Evolutionary conservation across 805 yeast genomes (phyloP).

Genomic region (Gaillardinia entomophila): DNA sequence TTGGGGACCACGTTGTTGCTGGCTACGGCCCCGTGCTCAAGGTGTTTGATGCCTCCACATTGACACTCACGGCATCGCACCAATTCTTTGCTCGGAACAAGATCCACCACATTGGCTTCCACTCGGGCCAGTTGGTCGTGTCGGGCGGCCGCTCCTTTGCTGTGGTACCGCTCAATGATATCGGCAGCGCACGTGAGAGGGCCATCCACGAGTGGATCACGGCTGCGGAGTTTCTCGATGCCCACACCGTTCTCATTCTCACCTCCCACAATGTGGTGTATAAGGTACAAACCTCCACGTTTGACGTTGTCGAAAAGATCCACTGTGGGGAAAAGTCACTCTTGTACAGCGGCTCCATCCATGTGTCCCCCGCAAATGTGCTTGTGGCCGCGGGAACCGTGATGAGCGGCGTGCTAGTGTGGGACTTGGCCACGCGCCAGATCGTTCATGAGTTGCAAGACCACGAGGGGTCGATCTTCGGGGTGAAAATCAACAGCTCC

Average conservation of each 20-base stretch:
- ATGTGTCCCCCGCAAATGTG: slow-evolving; percentile 36
- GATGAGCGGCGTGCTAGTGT: slow-evolving; percentile 76
- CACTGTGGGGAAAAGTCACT: slow-evolving; percentile 71
- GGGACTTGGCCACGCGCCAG: slow-evolving; percentile 49
- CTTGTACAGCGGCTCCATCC: slow-evolving; percentile 79
- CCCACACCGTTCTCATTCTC: slow-evolving; percentile 40
- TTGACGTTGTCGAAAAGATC: slow-evolving; percentile 21
- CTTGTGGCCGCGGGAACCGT: slow-evolving; percentile 88
- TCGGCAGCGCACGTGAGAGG: slow-evolving; percentile 31
- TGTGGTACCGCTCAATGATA: slow-evolving; percentile 15
- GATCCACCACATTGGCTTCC: slow-evolving; percentile 66
- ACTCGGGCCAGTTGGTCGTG: slow-evolving; percentile 26
- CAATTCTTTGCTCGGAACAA: slow-evolving; percentile 66
- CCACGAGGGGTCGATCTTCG: slow-evolving; percentile 92
- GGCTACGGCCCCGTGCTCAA: slow-evolving; percentile 71
- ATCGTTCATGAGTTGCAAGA: slow-evolving; percentile 54
- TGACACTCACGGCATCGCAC: slow-evolving; percentile 28
- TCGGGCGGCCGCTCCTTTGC: slow-evolving; percentile 74
- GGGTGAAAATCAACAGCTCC: slow-evolving; percentile 54
- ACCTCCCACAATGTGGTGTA: slow-evolving; percentile 76
- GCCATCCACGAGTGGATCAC: slow-evolving; percentile 78
- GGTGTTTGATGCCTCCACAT: slow-evolving; percentile 28
- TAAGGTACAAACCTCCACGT: slow-evolving; percentile 11
- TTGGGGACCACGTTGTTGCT: slow-evolving; percentile 36
- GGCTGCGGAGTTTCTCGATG: slow-evolving; percentile 45